phyloP scores from a whole-genome alignment of 345 rosid genomes.

The thale cress (Arabidopsis thaliana) region DNA sequence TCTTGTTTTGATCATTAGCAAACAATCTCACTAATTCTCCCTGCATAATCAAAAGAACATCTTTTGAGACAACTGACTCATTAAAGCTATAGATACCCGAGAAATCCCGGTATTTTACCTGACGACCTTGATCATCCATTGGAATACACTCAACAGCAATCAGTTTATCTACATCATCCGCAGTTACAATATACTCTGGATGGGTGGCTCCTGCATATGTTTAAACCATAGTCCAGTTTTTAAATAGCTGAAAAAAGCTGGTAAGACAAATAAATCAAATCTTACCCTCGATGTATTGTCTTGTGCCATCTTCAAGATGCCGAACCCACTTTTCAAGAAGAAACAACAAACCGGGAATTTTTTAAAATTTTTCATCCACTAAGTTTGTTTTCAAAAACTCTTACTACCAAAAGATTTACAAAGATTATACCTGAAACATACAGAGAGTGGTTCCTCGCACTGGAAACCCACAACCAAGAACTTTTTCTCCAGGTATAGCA shows the following conservation, averaged over 20 bases:
- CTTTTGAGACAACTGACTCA: not conserved
- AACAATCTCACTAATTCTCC: slow-evolving; percentile 88
- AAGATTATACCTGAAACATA: slow-evolving; percentile 84
- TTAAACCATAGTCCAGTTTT: slow-evolving; percentile 18
- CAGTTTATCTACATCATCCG: slow-evolving; percentile 95
- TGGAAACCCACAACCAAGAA: slow-evolving; percentile 92
- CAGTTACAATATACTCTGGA: slow-evolving; percentile 96
- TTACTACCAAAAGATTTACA: slow-evolving; percentile 19
- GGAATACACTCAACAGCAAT: slow-evolving; percentile 99
- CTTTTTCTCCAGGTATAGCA: slow-evolving; percentile 86
- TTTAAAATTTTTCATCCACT: not conserved
- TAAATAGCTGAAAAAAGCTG: not conserved
- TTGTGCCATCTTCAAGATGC: slow-evolving; percentile 95
- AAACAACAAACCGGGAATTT: slow-evolving; percentile 22
- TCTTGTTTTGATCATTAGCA: slow-evolving; percentile 93
- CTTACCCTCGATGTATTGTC: slow-evolving; percentile 92
- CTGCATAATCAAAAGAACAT: slow-evolving; percentile 48
- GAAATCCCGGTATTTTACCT: slow-evolving; percentile 51
- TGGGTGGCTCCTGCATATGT: slow-evolving; percentile 79
- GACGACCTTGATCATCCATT: slow-evolving; percentile 95
- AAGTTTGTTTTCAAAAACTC: slow-evolving; percentile 3
- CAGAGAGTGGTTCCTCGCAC: slow-evolving; percentile 94
- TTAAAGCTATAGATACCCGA: not conserved
- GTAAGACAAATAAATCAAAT: slow-evolving; percentile 21
- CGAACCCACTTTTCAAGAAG: slow-evolving; percentile 75